Conservation (phyloP, 179 eudicot species). For the Monotropa hypopitys region DNA sequence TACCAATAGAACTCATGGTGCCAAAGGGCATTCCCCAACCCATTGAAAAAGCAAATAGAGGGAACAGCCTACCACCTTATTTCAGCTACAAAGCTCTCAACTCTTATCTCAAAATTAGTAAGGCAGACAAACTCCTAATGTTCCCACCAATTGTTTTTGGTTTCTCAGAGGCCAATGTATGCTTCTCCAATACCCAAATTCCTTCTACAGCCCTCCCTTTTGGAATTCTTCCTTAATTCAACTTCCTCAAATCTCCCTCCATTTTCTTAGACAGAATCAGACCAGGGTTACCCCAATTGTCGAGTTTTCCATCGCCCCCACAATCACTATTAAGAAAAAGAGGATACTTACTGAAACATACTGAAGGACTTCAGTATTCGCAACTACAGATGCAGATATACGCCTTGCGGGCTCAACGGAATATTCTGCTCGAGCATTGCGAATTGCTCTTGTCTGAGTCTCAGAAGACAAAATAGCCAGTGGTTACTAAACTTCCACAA, state of each 20-base stretch:
- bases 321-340: background rate
- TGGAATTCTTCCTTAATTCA: background rate
- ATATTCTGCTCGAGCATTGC: conserved; percentile 94
- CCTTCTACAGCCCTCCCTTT: background rate
- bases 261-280: background rate
- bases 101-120: background rate
- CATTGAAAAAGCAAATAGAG: background rate
- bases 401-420: conserved; percentile 90
- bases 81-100: background rate
- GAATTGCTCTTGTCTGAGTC: conserved; percentile 66
- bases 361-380: conserved; percentile 64
- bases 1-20: background rate
- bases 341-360: conserved; percentile 70
- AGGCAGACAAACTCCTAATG: background rate
- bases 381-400: conserved; percentile 83
- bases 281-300: too few species aligned
- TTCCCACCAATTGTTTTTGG: background rate
- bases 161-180: background rate
- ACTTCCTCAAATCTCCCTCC: background rate
- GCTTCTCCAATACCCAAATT: background rate
- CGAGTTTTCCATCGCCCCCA: too few species aligned
- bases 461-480: conserved; percentile 8
- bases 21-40: background rate
- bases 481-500: background rate
- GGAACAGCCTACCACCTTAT: background rate